These are phyloP conservation scores for Stylosanthes scabra DNA, from an alignment of 331 rosid species.

Conservation along the genomic window DNA sequence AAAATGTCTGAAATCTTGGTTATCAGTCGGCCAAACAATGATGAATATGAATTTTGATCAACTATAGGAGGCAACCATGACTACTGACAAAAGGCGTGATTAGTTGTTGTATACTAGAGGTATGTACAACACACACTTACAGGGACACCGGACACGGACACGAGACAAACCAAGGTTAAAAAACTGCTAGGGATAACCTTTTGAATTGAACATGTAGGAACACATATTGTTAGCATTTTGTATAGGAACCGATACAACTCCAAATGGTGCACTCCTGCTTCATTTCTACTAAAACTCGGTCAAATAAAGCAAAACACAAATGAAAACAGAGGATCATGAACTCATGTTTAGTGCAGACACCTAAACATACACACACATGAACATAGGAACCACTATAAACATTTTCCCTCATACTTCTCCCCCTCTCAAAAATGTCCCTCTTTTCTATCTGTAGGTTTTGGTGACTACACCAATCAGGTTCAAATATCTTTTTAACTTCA, in stretches of 20 bases:
- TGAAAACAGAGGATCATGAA: not conserved
- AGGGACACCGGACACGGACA: not conserved
- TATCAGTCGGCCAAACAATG: not conserved
- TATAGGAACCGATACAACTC: not conserved
- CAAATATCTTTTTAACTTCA: not conserved
- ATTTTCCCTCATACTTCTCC: too few species aligned
- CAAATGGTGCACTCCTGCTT: too few species aligned
- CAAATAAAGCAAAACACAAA: not conserved
- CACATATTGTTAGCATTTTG: not conserved
- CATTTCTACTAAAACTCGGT: too few species aligned
- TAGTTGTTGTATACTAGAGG: not conserved
- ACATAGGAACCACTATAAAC: too few species aligned
- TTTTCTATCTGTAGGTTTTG: too few species aligned
- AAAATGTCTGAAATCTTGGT: not conserved
- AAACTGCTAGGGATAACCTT: not conserved
- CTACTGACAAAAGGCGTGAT: not conserved
- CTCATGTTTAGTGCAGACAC: too few species aligned
- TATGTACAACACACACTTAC: not conserved
- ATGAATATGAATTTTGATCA: slow-evolving; percentile 8
- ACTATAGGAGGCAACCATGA: not conserved
- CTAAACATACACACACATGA: too few species aligned
- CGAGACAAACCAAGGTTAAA: not conserved
- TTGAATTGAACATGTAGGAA: not conserved
- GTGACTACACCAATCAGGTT: too few species aligned
- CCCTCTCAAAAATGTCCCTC: too few species aligned